Evolutionary conservation across 768 basidiomycete genomes (phyloP), one percentile per base, ranked within the genome.

Genomic region (Coprinopsis strossmayeri): DNA sequence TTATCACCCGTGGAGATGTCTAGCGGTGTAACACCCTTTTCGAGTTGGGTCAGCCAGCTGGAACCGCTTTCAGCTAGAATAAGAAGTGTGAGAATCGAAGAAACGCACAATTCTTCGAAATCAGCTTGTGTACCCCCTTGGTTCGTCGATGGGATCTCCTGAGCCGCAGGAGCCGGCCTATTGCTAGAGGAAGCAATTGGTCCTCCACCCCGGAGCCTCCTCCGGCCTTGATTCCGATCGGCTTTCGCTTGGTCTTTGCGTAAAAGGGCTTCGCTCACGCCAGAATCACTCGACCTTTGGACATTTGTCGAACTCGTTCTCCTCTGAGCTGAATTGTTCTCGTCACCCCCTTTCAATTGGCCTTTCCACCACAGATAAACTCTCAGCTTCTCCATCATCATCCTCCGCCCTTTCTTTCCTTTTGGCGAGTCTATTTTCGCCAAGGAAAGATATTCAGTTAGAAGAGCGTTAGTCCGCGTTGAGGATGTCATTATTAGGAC

Each of bases 401-500:
- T 85, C 20, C 58, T 66, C 34, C 78, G 74, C 1, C 90, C 94
- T 50, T 79, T 81, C 46, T 68, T 56, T 1, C 86, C 88, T 21
- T 71, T 72, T 2, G 77, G 75, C 0, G 78, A 76, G 35, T 72
- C 67, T 2, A 70, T 61, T 51, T 87, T 71, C 70, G 87, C 79
- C 0, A 70, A 69, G 0, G 82, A 77, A 5, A 98, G 74, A 64
- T 89, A 98, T 52, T 93, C 85, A 1, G 80, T 80, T 18, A 98
- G 68, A 37, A 87, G 74, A 17, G 73, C 73, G 56, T 84, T 86
- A 0, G 87, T 87, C 28, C 82, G 75, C 15, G 83, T 74, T 0
- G 92, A 91, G 0, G 84, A 81, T 2, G 86, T 80, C 93, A 99
- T 95, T 48, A 98, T 72, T 24, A 98, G 78, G 7, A 94, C 77